Evolutionary conservation across 1,284 basidiomycete genomes (phyloP).

Genomic region (Papiliotrema flavescens): DNA sequence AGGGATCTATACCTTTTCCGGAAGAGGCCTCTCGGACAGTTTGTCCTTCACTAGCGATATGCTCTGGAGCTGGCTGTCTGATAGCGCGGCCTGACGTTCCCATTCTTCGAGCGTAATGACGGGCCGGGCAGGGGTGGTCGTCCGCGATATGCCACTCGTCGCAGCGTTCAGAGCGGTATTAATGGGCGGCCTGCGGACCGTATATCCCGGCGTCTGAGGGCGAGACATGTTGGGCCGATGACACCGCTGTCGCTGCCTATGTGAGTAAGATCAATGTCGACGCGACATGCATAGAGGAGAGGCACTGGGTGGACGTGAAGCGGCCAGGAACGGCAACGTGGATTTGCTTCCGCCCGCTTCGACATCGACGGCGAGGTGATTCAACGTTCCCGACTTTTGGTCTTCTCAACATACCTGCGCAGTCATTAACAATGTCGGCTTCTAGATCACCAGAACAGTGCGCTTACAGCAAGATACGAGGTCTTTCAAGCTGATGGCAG

Average conservation of each 20-base stretch:
- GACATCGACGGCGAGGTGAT: too few species aligned
- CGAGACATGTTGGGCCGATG: conserved; percentile 22
- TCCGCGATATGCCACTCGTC: conserved; percentile 8
- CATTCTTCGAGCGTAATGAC: conserved; percentile 70
- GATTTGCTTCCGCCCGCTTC: too few species aligned
- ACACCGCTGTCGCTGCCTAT: too few species aligned
- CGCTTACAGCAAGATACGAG: not conserved
- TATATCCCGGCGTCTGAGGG: conserved; percentile 16
- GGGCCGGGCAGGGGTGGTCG: conserved; percentile 17
- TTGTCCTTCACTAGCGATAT: conserved; percentile 63
- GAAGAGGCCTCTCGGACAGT: conserved; percentile 61
- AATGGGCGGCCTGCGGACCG: conserved; percentile 9
- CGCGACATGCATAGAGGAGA: too few species aligned
- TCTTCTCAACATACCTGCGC: not conserved
- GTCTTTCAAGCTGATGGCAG: not conserved
- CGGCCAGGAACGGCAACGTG: too few species aligned
- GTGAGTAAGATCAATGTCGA: too few species aligned
- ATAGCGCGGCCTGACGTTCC: conserved; percentile 74
- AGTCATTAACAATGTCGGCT: not conserved
- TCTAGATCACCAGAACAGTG: conserved; percentile 2
- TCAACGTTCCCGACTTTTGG: too few species aligned
- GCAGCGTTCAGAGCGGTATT: conserved; percentile 1
- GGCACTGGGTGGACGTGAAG: too few species aligned
- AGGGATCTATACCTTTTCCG: conserved; percentile 59
- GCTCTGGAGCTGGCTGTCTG: conserved; percentile 65